Evolutionary conservation across 352 stramenopile species (phyloP).

Genomic region (Peronospora destructor): DNA sequence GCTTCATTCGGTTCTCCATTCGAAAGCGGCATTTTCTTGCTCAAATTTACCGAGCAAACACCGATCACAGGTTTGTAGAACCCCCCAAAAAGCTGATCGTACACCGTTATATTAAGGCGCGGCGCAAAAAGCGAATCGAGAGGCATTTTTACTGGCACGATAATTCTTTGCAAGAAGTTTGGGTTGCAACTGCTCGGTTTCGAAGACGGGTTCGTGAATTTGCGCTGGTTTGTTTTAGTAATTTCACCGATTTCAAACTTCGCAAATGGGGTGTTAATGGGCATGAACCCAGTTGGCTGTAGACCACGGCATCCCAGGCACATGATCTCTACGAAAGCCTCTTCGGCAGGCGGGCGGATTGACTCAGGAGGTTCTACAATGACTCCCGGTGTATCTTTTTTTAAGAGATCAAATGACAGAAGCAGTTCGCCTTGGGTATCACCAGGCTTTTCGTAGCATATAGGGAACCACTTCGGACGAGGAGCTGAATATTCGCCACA

Average conservation of each 20-base stretch:
- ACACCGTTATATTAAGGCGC: slow-evolving; percentile 78
- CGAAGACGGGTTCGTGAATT: slow-evolving; percentile 68
- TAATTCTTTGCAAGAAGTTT: slow-evolving; percentile 85
- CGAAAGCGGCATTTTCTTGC: slow-evolving; percentile 60
- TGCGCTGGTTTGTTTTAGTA: slow-evolving; percentile 46
- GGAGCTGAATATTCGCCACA: slow-evolving; percentile 50
- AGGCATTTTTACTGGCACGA: slow-evolving; percentile 79
- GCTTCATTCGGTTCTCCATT: slow-evolving; percentile 58
- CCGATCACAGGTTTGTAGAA: slow-evolving; percentile 80
- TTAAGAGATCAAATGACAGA: slow-evolving; percentile 69
- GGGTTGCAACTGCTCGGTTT: slow-evolving; percentile 75
- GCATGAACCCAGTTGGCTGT: slow-evolving; percentile 72
- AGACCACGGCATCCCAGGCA: slow-evolving; percentile 71
- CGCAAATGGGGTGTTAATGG: slow-evolving; percentile 77
- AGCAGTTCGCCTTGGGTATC: slow-evolving; percentile 73
- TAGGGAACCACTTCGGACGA: slow-evolving; percentile 64
- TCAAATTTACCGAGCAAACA: slow-evolving; percentile 65
- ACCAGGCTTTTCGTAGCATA: slow-evolving; percentile 48
- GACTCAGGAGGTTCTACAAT: slow-evolving; percentile 52
- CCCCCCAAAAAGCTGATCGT: slow-evolving; percentile 77
- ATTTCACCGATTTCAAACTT: slow-evolving; percentile 81
- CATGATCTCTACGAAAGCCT: slow-evolving; percentile 77
- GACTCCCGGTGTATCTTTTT: slow-evolving; percentile 52
- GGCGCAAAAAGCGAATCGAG: slow-evolving; percentile 81
- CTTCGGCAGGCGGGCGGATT: slow-evolving; percentile 50